Evolutionary conservation across 2,329 filamentous ascomycete genomes (phyloP).

Genomic region (Colletotrichum musicola): DNA sequence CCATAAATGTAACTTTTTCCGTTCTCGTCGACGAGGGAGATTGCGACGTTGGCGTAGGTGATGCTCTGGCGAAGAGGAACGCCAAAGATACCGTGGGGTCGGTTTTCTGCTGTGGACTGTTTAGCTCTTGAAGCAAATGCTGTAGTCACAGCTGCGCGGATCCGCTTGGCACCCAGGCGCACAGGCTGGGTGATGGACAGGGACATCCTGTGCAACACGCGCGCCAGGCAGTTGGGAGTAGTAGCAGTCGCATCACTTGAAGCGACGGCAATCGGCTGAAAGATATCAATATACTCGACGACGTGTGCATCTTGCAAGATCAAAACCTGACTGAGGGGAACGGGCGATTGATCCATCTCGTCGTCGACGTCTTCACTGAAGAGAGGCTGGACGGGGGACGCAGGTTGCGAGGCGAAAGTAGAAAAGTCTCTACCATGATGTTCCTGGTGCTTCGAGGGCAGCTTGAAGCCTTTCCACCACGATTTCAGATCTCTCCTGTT

Average conservation of each 20-base stretch:
- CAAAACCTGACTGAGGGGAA: slow-evolving; percentile 30
- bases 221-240: not conserved
- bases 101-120: slow-evolving; percentile 53
- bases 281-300: slow-evolving; percentile 1
- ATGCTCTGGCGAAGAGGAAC: slow-evolving; percentile 95
- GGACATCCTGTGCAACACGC: slow-evolving; percentile 34
- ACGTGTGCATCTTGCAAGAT: slow-evolving; percentile 36
- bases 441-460: slow-evolving; percentile 70
- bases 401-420: slow-evolving; percentile 37
- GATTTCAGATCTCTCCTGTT: slow-evolving; percentile 90
- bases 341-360: slow-evolving; percentile 26
- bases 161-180: slow-evolving; percentile 33
- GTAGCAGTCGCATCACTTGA: slow-evolving; percentile 39
- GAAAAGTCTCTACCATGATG: slow-evolving; percentile 64
- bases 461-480: slow-evolving; percentile 98
- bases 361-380: slow-evolving; percentile 38
- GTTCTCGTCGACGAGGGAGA: slow-evolving; percentile 92
- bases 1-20: slow-evolving; percentile 98
- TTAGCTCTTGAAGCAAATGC: slow-evolving; percentile 41
- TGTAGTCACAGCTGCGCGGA: slow-evolving; percentile 28
- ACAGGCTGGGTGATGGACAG: slow-evolving; percentile 33
- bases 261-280: slow-evolving; percentile 22
- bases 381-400: slow-evolving; percentile 28
- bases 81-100: slow-evolving; percentile 87
- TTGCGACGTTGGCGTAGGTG: slow-evolving; percentile 97